Percentiles rank a stretch among this genome's conserved stretches.
These are phyloP conservation scores for Diphasiastrum complanatum DNA, from an alignment of 83 land plant species.

Conservation along the genomic window DNA sequence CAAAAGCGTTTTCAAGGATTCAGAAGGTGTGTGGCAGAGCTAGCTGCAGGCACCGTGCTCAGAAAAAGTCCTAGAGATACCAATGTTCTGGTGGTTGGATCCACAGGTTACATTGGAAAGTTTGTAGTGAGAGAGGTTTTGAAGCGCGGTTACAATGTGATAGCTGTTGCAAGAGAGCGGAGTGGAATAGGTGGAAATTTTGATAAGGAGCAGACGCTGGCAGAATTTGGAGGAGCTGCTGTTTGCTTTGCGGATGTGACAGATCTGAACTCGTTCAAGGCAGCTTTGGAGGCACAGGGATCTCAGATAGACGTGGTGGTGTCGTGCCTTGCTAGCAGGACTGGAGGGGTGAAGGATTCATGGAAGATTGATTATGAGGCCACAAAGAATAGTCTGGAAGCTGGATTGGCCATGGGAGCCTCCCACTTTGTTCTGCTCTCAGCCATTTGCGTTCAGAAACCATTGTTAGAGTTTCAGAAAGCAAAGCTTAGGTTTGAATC, in stretches of 20 bases:
- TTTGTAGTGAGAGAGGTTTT: conserved; percentile 81
- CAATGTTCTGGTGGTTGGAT: conserved; percentile 73
- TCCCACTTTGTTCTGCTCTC: conserved; percentile 89
- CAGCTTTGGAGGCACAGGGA: conserved; percentile 30
- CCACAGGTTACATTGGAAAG: conserved; percentile 95
- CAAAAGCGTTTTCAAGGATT: too few species aligned
- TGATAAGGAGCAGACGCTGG: conserved; percentile 43
- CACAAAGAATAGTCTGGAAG: conserved; percentile 64
- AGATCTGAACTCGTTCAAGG: conserved; percentile 33
- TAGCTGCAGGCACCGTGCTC: too few species aligned
- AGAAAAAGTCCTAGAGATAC: conserved; percentile 45
- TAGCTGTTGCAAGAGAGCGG: conserved; percentile 76
- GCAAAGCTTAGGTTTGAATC: conserved; percentile 93
- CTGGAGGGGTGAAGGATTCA: conserved; percentile 83
- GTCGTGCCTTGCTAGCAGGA: conserved; percentile 94
- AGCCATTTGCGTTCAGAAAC: conserved; percentile 96
- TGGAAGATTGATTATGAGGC: conserved; percentile 95
- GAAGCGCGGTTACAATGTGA: conserved; percentile 71
- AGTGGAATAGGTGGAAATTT: conserved; percentile 70
- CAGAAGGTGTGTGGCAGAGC: too few species aligned
- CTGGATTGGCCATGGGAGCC: conserved; percentile 61
- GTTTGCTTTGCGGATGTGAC: conserved; percentile 86
- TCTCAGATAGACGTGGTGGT: conserved; percentile 62
- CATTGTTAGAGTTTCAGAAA: conserved; percentile 82
- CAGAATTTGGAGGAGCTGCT: conserved; percentile 51